These are phyloP conservation scores for Euclidium syriacum DNA, from an alignment of 345 rosid genomes.

Conservation along the genomic window DNA sequence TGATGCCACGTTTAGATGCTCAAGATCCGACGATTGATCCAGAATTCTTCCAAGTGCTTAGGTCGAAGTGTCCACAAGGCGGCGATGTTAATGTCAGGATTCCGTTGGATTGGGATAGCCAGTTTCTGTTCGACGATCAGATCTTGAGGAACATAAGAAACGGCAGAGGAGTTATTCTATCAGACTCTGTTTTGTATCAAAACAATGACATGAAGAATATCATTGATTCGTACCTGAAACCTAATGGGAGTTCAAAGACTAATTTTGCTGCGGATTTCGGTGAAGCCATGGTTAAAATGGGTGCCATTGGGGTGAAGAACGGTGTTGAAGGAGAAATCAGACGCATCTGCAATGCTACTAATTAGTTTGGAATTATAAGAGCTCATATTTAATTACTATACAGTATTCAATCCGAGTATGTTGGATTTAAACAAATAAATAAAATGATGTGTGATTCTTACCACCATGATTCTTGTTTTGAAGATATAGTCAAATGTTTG, in stretches of 20 bases:
- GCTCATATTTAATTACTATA: background rate
- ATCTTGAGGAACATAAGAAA: conserved; percentile 31
- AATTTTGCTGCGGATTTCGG: conserved; percentile 48
- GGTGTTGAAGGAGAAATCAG: conserved; percentile 47
- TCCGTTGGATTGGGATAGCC: conserved; percentile 40
- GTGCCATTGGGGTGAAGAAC: conserved; percentile 39
- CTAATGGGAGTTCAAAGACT: conserved; percentile 4
- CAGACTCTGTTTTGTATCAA: conserved; percentile 50
- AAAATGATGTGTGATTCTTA: too few relatives aligned
- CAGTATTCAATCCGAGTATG: too few relatives aligned
- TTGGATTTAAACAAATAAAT: too few relatives aligned
- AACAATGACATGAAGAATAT: conserved; percentile 30
- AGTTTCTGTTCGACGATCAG: conserved; percentile 40
- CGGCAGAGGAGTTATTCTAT: conserved; percentile 40
- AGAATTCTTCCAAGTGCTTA: conserved; percentile 20
- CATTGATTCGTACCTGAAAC: conserved; percentile 33
- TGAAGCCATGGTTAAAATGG: conserved; percentile 53
- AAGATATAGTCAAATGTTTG: too few relatives aligned
- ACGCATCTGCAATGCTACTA: conserved; percentile 41
- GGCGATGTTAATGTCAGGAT: conserved; percentile 30
- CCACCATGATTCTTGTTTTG: too few relatives aligned
- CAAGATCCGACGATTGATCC: conserved; percentile 39
- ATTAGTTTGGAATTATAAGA: conserved; percentile 17
- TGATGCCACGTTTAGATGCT: conserved; percentile 39
- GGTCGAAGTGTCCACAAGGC: conserved; percentile 22